Conservation (phyloP, 163 green algal genomes). For the Trebouxia gelatinosa region DNA sequence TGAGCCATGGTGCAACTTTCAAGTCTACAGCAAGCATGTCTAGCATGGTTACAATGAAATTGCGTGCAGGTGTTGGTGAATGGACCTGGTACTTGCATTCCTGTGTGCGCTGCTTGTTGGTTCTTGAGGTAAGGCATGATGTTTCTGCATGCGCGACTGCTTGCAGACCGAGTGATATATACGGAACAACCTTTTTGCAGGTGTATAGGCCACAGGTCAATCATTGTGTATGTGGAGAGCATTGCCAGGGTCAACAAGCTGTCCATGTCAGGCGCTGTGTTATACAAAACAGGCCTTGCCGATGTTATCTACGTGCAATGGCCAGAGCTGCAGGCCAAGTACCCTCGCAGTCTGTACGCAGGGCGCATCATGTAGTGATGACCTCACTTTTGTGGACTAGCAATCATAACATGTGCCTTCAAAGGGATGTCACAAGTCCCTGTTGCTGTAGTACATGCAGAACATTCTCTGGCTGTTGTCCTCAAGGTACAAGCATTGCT, state of each 20-base stretch:
- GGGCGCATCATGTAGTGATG: conserved; percentile 80
- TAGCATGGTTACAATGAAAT: too few relatives aligned
- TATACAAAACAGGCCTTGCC: conserved; percentile 75
- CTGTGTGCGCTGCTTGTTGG: conserved; percentile 66
- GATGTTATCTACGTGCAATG: conserved; percentile 89
- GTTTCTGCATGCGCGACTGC: too few relatives aligned
- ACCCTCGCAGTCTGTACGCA: conserved; percentile 59
- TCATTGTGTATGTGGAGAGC: conserved; percentile 93
- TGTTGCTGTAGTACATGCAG: too few relatives aligned
- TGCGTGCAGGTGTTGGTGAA: conserved; percentile 78
- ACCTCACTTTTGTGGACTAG: too few relatives aligned
- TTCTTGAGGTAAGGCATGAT: conserved; percentile 58
- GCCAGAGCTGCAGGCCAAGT: conserved; percentile 63
- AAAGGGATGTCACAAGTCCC: too few relatives aligned
- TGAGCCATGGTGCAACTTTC: too few relatives aligned
- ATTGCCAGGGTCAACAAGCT: conserved; percentile 79
- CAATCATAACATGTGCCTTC: background rate
- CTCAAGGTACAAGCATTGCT: too few relatives aligned
- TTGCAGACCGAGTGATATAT: too few relatives aligned
- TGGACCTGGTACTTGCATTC: conserved; percentile 90
- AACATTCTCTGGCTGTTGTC: too few relatives aligned
- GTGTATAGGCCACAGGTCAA: too few relatives aligned
- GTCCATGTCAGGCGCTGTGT: conserved; percentile 83
- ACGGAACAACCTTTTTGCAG: too few relatives aligned
- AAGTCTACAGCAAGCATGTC: too few relatives aligned